phyloP scores from a whole-genome alignment of 768 basidiomycete genomes.

The Coprinopsis sp. region DNA sequence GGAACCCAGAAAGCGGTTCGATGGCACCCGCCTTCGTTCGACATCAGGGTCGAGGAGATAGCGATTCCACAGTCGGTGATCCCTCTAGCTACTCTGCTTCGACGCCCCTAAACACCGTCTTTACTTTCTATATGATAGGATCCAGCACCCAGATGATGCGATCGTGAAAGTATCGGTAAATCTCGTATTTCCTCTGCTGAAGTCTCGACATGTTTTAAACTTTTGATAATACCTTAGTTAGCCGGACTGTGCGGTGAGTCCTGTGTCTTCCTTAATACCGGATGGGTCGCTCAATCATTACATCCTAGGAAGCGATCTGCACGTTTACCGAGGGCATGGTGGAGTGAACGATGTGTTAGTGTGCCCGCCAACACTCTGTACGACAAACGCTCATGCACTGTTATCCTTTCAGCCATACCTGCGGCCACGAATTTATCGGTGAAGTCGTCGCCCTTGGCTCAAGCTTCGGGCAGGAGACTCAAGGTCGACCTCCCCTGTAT shows the following conservation, averaged over 20 bases:
- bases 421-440: conserved; percentile 78
- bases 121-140: too few species aligned
- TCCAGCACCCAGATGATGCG: conserved; percentile 70
- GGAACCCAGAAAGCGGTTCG: conserved; percentile 42
- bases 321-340: conserved; percentile 65
- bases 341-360: conserved; percentile 49
- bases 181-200: conserved; percentile 1
- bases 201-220: background rate
- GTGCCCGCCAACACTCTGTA: background rate
- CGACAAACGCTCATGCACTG: background rate
- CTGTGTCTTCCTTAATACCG: conserved; percentile 9
- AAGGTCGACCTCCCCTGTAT: conserved; percentile 59
- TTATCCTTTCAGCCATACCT: conserved; percentile 45
- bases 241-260: conserved; percentile 56
- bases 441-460: conserved; percentile 64
- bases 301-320: conserved; percentile 59
- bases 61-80: conserved; percentile 44
- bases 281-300: background rate
- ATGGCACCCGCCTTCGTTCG: conserved; percentile 64
- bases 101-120: too few species aligned
- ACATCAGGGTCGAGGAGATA: conserved; percentile 64
- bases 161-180: conserved; percentile 70
- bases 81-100: background rate
- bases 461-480: conserved; percentile 38
- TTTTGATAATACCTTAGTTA: conserved; percentile 34